phyloP scores from a whole-genome alignment of 2,329 filamentous ascomycete genomes.

The Botrytis medusae region DNA sequence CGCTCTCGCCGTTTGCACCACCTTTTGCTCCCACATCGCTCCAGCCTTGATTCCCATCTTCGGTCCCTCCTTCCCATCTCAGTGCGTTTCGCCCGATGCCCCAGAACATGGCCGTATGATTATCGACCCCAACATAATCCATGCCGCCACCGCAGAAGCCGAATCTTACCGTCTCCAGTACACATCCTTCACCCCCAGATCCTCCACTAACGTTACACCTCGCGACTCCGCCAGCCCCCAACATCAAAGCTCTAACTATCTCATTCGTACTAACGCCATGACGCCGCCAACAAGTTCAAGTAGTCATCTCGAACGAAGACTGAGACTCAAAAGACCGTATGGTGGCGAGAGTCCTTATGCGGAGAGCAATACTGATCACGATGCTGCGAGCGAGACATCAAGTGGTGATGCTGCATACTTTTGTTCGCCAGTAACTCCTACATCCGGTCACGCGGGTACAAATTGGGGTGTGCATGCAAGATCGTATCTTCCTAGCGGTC shows the following conservation, averaged over 20 bases:
- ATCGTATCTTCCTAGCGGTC: neutral
- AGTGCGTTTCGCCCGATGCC: constrained; percentile 66
- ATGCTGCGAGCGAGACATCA: constrained; percentile 36
- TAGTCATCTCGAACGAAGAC: constrained; percentile 30
- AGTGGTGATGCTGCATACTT: constrained; percentile 32
- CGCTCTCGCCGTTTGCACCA: constrained; percentile 82
- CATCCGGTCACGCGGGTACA: neutral
- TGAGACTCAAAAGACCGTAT: constrained; percentile 40
- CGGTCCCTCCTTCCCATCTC: constrained; percentile 72
- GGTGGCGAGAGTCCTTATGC: constrained; percentile 44
- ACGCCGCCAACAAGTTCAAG: constrained; percentile 27
- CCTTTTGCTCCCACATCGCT: constrained; percentile 84
- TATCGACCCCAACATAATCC: constrained; percentile 59
- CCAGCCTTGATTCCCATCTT: constrained; percentile 88
- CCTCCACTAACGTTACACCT: constrained; percentile 25
- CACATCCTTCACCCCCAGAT: constrained; percentile 29
- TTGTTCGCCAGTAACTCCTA: constrained; percentile 33
- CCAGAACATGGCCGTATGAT: constrained; percentile 66
- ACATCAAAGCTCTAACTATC: constrained; percentile 14
- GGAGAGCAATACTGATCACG: constrained; percentile 45
- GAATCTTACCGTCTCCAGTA: constrained; percentile 43
- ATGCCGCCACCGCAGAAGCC: constrained; percentile 52
- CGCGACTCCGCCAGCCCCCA: constrained; percentile 15
- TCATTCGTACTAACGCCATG: constrained; percentile 12
- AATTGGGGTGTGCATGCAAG: neutral